Percentiles rank a stretch among this genome's conserved stretches.
phyloP scores from a whole-genome alignment of 805 yeast genomes.

The Saccharomycopsis capsularis region DNA sequence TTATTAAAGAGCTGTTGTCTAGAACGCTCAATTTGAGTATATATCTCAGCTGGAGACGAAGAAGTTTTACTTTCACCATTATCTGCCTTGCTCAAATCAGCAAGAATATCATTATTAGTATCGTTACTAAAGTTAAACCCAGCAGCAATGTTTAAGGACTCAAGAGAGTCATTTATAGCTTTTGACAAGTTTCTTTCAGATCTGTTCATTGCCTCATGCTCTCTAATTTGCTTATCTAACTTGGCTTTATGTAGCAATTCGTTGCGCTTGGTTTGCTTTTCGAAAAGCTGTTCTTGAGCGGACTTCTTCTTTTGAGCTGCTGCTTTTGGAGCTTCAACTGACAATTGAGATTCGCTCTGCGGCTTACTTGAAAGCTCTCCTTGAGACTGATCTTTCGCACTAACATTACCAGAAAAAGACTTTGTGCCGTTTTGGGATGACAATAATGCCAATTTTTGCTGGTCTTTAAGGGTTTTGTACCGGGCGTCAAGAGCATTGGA shows the following conservation, averaged over 20 bases:
- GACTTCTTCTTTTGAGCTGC: neutral
- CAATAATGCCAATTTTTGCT: no score
- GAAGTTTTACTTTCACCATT: no score
- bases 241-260: conserved; percentile 2
- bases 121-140: no score
- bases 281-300: neutral
- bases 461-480: neutral
- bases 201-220: neutral
- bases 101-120: no score
- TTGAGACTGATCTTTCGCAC: neutral
- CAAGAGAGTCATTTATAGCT: neutral
- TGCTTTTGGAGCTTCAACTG: neutral
- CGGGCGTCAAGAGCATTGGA: neutral
- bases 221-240: neutral
- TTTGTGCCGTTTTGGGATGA: neutral
- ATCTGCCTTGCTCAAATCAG: no score
- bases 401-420: neutral
- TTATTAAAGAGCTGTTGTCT: no score
- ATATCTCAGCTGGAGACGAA: no score
- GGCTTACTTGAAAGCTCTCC: neutral
- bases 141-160: neutral
- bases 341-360: neutral
- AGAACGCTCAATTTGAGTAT: no score
- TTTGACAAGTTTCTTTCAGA: neutral
- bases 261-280: neutral